A percentile compares a stretch with the other conserved stretches of the same genome.
These are phyloP conservation scores for Erodium texanum DNA, from an alignment of 441 rosid genomes.

Conservation along the genomic window DNA sequence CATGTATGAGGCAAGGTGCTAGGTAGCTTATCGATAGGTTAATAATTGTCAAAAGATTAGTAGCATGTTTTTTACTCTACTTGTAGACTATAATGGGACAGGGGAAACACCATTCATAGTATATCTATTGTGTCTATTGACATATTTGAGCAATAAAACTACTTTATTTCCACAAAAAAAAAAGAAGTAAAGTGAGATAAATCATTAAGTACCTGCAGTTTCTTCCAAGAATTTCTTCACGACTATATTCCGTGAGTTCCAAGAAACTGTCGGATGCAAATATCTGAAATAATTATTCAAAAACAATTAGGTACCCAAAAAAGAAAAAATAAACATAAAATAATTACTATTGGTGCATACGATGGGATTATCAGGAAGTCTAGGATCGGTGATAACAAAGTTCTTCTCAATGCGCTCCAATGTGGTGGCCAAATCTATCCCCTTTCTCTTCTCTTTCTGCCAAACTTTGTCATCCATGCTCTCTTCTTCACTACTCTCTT, in stretches of 20 bases:
- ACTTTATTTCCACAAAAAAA: too few relatives aligned
- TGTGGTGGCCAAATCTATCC: constrained; percentile 94
- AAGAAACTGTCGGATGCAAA: constrained; percentile 98
- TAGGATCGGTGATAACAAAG: constrained; percentile 94
- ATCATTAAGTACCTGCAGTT: constrained; percentile 84
- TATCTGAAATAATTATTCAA: constrained; percentile 37
- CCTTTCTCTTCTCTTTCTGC: constrained; percentile 93
- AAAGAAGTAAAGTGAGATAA: too few relatives aligned
- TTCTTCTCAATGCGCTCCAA: constrained; percentile 98
- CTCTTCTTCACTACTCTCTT: constrained; percentile 17
- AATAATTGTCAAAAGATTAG: too few relatives aligned
- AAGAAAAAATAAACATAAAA: background rate
- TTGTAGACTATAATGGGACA: too few relatives aligned
- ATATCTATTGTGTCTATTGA: too few relatives aligned
- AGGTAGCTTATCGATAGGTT: too few relatives aligned
- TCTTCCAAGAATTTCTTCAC: constrained; percentile 94
- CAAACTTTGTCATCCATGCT: constrained; percentile 70
- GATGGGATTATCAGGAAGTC: constrained; percentile 97
- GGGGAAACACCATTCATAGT: too few relatives aligned
- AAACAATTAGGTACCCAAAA: background rate
- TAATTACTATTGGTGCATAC: constrained; percentile 33
- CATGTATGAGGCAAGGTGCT: too few relatives aligned
- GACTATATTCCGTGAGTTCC: constrained; percentile 94
- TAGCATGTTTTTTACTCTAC: too few relatives aligned
- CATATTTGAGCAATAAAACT: too few relatives aligned